phyloP scores from a whole-genome alignment of 306 rosid genomes.

The Acacia crassicarpa region DNA sequence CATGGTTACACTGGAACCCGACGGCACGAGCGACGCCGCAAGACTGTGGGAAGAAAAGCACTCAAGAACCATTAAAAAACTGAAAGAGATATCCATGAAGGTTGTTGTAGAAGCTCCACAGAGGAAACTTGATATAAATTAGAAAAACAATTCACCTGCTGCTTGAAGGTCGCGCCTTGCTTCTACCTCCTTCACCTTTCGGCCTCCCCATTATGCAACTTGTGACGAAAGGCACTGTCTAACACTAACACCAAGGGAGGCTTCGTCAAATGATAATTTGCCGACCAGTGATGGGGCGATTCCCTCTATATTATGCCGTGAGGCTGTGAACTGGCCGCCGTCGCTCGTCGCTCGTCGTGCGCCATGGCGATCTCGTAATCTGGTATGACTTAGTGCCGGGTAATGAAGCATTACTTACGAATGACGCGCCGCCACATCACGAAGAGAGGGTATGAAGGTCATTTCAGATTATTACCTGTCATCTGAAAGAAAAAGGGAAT shows the following conservation, averaged over 20 bases:
- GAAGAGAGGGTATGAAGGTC: background rate
- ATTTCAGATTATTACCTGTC: background rate
- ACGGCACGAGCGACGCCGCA: slow-evolving; percentile 85
- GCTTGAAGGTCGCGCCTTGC: slow-evolving; percentile 88
- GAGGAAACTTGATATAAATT: background rate
- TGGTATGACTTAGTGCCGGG: background rate
- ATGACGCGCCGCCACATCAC: background rate
- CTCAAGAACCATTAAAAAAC: background rate
- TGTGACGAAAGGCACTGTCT: background rate
- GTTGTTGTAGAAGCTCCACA: background rate
- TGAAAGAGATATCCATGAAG: background rate
- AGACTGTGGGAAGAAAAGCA: slow-evolving; percentile 41
- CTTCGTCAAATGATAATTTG: background rate
- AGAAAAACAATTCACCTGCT: slow-evolving; percentile 55
- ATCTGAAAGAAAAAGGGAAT: too few species aligned
- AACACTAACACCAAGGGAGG: background rate
- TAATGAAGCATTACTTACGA: background rate
- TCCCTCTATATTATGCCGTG: background rate
- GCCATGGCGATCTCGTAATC: background rate
- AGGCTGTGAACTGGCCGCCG: background rate
- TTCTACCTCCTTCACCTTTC: slow-evolving; percentile 82
- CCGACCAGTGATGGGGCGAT: background rate
- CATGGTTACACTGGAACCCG: slow-evolving; percentile 60
- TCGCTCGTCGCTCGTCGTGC: background rate
- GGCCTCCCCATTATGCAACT: slow-evolving; percentile 62